Evolutionary conservation across 129 eudicot genomes (phyloP).

Genomic region (Centella asiatica): DNA sequence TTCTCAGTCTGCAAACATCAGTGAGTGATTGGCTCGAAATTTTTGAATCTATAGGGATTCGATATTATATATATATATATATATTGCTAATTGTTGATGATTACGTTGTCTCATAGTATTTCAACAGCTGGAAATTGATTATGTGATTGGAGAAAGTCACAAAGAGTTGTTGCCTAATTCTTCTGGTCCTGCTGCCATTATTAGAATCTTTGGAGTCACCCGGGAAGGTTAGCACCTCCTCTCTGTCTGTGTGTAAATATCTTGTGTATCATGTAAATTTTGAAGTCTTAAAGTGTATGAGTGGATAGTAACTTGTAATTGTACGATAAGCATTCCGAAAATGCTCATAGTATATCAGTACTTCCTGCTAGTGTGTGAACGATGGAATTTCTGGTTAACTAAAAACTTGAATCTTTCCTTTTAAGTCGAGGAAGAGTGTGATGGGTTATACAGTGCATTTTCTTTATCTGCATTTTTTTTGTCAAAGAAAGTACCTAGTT

Average conservation of each 20-base stretch:
- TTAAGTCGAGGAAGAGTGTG: too few species aligned
- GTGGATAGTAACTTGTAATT: neutral
- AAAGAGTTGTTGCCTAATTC: slow-evolving; percentile 60
- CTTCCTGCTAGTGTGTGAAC: neutral
- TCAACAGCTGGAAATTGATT: slow-evolving; percentile 96
- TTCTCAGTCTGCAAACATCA: slow-evolving; percentile 41
- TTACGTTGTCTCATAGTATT: slow-evolving; percentile 35
- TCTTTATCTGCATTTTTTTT: too few species aligned
- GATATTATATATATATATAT: neutral
- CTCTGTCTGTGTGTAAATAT: neutral
- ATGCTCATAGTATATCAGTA: neutral
- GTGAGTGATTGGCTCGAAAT: slow-evolving; percentile 23
- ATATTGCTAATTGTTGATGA: neutral
- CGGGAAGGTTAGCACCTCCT: slow-evolving; percentile 50
- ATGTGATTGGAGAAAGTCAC: slow-evolving; percentile 63
- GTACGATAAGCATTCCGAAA: neutral
- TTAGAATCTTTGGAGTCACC: slow-evolving; percentile 86
- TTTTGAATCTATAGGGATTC: slow-evolving; percentile 13
- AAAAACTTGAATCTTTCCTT: too few species aligned
- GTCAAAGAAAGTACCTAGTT: too few species aligned
- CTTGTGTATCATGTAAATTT: neutral
- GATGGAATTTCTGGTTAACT: too few species aligned
- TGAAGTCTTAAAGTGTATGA: neutral
- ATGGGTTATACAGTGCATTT: too few species aligned
- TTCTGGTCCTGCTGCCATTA: slow-evolving; percentile 71